Evolutionary conservation across 768 basidiomycete genomes (phyloP), one percentile per base, ranked within the genome.

Genomic region (Suillus hirtellus): DNA sequence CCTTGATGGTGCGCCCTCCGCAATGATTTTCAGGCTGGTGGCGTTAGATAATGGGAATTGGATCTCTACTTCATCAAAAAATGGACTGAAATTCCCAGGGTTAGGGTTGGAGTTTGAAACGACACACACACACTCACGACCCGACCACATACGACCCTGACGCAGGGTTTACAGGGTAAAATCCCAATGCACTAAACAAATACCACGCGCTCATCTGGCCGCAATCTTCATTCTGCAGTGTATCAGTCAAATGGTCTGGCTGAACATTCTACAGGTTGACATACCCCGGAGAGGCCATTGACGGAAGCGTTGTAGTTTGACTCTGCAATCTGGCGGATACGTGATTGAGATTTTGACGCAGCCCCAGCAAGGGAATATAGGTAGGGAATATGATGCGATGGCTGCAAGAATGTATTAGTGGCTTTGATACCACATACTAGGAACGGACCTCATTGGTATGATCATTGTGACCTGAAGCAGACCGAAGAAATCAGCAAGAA

Each of bases 191-290:
- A 58, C 86, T 88, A 76, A 92, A 93, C 15, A 93, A 81, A 68
- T 88, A 93, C 92, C 92, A 94, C 0, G 92, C 89, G 68, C 89
- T 91, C 92, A 94, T 94, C 72, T 95, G 92, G 1, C 92, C 92
- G 66, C 92, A 93, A 70, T 95, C 92, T 72, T 95, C 92, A 68
- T 94, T 95, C 89, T 92, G 64, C 1, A 19, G 14, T 19, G 61
- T 42, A 27, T 17, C 19, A 24, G 55, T 56, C 9, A 27, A 58
- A 42, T 19, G 38, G 24, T 42, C 40, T 42, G 24, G 1, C 24
- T 12, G 38, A 58, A 58, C 19, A 17, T 42, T 42, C 40, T 19
- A 19, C 17, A 19, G 17, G 17, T 17, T 31, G 15, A 75, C 82
- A 24, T 69, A 90, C 90, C 17, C 92, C 92, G 5, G 89, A 86